Evolutionary conservation across 2,329 filamentous ascomycete species (phyloP).

Genomic region (Microsporum canis): DNA sequence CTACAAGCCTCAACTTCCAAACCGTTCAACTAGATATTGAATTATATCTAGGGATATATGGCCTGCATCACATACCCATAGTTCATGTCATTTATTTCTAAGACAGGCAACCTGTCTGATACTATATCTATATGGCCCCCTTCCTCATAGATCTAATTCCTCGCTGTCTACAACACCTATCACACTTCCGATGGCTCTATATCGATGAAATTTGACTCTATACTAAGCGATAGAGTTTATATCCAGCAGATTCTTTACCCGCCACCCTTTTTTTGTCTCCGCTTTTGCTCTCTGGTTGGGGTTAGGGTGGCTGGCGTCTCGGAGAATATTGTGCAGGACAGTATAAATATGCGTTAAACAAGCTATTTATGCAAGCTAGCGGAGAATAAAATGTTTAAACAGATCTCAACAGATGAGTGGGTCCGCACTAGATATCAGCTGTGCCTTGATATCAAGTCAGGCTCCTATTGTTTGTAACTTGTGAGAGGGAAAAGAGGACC

Average conservation of each 20-base stretch:
- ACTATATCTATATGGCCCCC: neutral
- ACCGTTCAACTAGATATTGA: neutral
- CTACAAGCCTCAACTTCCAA: neutral
- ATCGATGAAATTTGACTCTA: too few relatives aligned
- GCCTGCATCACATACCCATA: neutral
- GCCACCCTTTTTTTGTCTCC: neutral
- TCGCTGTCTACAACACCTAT: neutral
- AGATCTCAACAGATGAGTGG: neutral
- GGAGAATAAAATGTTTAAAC: neutral
- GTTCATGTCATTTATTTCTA: neutral
- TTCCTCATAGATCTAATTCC: neutral
- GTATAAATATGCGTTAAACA: neutral
- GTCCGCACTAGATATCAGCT: neutral
- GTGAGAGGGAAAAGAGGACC: neutral
- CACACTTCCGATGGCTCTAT: neutral
- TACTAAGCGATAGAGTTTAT: neutral
- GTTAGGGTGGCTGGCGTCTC: neutral
- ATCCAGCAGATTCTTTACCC: neutral
- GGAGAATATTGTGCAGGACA: neutral
- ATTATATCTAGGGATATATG: neutral
- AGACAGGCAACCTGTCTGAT: neutral
- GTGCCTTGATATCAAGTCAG: neutral
- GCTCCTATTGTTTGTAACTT: neutral
- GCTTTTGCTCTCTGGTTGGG: neutral
- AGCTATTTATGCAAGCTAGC: neutral